A percentile compares a stretch with the other conserved stretches of the same genome.
phyloP scores from a whole-genome alignment of 2,329 filamentous ascomycete genomes.

The Paecilomyces formosus region DNA sequence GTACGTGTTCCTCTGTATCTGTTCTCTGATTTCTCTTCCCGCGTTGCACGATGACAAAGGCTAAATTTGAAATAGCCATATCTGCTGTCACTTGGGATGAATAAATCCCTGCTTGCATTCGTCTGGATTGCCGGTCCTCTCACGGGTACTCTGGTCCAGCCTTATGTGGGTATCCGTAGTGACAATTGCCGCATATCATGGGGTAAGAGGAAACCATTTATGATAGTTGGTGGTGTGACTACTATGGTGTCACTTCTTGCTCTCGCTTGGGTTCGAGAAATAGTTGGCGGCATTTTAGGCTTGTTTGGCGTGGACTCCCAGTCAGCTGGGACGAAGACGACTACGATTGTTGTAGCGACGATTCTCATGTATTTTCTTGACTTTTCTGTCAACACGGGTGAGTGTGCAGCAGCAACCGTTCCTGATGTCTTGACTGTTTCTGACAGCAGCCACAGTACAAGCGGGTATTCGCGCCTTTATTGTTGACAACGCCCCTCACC shows the following conservation, averaged over 20 bases:
- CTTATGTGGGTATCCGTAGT: constrained; percentile 73
- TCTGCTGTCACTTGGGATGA: constrained; percentile 70
- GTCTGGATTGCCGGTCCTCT: constrained; percentile 80
- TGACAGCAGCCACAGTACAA: constrained; percentile 54
- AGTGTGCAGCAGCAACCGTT: constrained; percentile 13
- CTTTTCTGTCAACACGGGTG: constrained; percentile 88
- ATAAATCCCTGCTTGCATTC: constrained; percentile 73
- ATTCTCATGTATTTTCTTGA: constrained; percentile 84
- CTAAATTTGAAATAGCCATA: constrained; percentile 47
- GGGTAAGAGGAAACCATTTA: constrained; percentile 77
- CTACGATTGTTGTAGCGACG: constrained; percentile 71
- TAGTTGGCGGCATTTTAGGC: constrained; percentile 59
- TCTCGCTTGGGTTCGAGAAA: constrained; percentile 67
- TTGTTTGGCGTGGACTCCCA: constrained; percentile 65
- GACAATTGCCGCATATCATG: constrained; percentile 67
- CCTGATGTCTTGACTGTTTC: neutral
- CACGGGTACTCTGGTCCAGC: constrained; percentile 71
- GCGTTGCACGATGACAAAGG: neutral
- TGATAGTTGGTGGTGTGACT: constrained; percentile 61
- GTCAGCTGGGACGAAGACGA: constrained; percentile 55
- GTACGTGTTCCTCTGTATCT: constrained; percentile 30
- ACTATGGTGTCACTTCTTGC: constrained; percentile 62
- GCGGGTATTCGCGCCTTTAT: constrained; percentile 88
- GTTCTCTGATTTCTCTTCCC: neutral
- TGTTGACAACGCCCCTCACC: constrained; percentile 82